These are phyloP conservation scores for Carex cristatella DNA, from an alignment of 176 grass and related monocot genomes.

Conservation along the genomic window DNA sequence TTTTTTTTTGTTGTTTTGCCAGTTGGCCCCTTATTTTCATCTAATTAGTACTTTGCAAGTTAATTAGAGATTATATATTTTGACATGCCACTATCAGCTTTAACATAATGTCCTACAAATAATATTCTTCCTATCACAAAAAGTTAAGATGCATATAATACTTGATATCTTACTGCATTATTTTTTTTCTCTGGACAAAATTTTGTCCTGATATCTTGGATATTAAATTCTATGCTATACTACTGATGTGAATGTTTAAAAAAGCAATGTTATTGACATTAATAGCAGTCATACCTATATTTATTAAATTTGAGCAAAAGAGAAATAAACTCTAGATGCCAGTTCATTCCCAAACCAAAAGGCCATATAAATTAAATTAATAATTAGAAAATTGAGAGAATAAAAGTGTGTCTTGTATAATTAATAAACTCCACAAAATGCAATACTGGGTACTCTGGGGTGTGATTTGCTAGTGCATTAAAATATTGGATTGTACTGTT, in stretches of 20 bases:
- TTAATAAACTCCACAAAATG: neutral
- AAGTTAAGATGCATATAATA: neutral
- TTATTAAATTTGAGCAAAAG: neutral
- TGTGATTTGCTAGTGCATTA: neutral
- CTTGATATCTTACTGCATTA: too few relatives aligned
- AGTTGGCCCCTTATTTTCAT: neutral
- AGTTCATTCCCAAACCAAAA: neutral
- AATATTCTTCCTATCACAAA: neutral
- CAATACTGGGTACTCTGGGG: neutral
- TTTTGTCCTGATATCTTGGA: neutral
- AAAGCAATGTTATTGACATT: neutral
- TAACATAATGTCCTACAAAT: neutral
- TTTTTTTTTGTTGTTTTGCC: neutral
- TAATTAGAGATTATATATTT: neutral
- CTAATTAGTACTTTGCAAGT: neutral
- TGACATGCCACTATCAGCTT: neutral
- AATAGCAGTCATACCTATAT: neutral
- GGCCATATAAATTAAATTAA: neutral
- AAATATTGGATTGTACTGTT: constrained; percentile 14
- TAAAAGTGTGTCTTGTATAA: neutral
- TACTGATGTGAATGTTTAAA: neutral
- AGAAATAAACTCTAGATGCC: neutral
- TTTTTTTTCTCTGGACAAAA: neutral
- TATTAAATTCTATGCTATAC: neutral
- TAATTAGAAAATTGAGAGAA: neutral